These are phyloP conservation scores for Cystofilobasidium capitatum DNA, from an alignment of 768 basidiomycete genomes.

Conservation along the genomic window DNA sequence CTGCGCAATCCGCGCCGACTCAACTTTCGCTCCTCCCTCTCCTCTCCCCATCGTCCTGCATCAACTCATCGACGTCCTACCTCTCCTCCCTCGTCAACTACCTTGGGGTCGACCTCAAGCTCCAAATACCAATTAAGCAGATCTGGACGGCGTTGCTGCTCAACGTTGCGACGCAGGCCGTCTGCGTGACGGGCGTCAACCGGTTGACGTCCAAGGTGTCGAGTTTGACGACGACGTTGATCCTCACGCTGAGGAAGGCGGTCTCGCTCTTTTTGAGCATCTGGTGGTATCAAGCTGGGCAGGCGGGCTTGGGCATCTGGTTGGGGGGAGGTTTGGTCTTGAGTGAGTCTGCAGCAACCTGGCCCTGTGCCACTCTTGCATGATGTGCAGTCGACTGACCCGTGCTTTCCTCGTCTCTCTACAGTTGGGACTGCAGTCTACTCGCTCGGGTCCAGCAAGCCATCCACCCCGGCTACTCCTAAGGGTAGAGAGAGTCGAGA, in stretches of 20 bases:
- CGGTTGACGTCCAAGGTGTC: conserved; percentile 62
- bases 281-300: conserved; percentile 63
- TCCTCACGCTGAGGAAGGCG: conserved; percentile 70
- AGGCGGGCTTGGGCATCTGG: conserved; percentile 57
- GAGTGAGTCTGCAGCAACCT: neutral
- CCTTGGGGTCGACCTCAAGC: conserved; percentile 23
- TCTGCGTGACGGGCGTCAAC: conserved; percentile 79
- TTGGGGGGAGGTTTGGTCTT: conserved; percentile 61
- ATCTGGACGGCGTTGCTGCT: conserved; percentile 53
- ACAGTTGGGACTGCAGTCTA: conserved; percentile 13
- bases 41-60: conserved; percentile 8
- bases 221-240: conserved; percentile 69
- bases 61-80: neutral
- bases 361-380: neutral
- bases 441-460: neutral
- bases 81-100: neutral
- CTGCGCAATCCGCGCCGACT: conserved; percentile 3
- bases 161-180: conserved; percentile 63
- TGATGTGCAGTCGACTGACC: neutral
- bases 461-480: neutral
- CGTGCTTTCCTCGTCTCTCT: neutral
- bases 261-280: conserved; percentile 69
- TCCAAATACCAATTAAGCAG: conserved; percentile 31
- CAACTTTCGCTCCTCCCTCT: conserved; percentile 22
- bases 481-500: neutral